Percentiles rank a stretch among this genome's conserved stretches.
phyloP scores from a whole-genome alignment of 2,329 filamentous ascomycete genomes.

The Colletotrichum incanum region DNA sequence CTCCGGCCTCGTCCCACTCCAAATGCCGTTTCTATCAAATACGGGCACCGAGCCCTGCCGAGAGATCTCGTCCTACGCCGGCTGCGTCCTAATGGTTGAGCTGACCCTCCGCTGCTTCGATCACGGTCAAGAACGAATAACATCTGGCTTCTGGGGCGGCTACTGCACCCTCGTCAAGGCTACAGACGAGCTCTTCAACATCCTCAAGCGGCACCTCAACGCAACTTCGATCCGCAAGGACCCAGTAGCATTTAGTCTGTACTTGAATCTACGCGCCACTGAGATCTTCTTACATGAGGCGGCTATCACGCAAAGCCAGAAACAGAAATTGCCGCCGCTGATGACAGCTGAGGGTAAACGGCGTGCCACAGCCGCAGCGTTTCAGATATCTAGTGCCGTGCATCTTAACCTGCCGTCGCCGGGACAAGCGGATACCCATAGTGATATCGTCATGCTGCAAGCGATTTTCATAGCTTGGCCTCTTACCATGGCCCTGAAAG shows the following conservation, averaged over 20 bases:
- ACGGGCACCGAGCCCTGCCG: background rate
- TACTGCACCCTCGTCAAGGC: slow-evolving; percentile 35
- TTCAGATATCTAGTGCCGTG: slow-evolving; percentile 41
- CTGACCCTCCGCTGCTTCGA: slow-evolving; percentile 37
- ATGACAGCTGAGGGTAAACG: slow-evolving; percentile 34
- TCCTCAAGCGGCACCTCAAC: slow-evolving; percentile 41
- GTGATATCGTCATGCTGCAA: slow-evolving; percentile 35
- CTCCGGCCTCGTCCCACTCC: background rate
- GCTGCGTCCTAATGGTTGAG: slow-evolving; percentile 41
- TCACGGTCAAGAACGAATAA: slow-evolving; percentile 26
- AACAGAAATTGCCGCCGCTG: slow-evolving; percentile 32
- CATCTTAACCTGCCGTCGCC: slow-evolving; percentile 34
- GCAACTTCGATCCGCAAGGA: slow-evolving; percentile 36
- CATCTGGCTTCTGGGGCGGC: slow-evolving; percentile 38
- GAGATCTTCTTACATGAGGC: slow-evolving; percentile 40
- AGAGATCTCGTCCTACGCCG: slow-evolving; percentile 32
- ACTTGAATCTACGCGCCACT: slow-evolving; percentile 39
- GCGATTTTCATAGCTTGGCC: slow-evolving; percentile 40
- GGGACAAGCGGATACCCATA: slow-evolving; percentile 11
- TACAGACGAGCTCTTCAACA: slow-evolving; percentile 27
- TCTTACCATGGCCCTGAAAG: slow-evolving; percentile 41
- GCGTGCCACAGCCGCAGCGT: slow-evolving; percentile 32
- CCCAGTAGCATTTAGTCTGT: slow-evolving; percentile 38
- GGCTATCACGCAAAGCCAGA: slow-evolving; percentile 33
- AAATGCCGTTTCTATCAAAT: background rate